Evolutionary conservation across 345 rosid genomes (phyloP).

Genomic region (Boechera stricta): DNA sequence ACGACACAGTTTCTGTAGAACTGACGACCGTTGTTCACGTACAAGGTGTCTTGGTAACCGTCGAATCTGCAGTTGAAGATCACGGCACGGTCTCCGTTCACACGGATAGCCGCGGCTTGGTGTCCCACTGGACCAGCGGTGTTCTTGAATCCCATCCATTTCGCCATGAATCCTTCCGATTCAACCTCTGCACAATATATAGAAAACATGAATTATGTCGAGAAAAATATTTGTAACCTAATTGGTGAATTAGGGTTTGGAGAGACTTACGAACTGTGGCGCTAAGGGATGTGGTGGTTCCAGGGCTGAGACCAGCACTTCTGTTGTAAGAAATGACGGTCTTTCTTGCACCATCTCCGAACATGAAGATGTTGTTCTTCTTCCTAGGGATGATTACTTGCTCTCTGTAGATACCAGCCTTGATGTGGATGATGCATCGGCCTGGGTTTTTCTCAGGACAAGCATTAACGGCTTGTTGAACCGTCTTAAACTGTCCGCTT

Average conservation of each 20-base stretch:
- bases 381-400: slow-evolving; percentile 51
- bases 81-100: slow-evolving; percentile 57
- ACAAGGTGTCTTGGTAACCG: slow-evolving; percentile 77
- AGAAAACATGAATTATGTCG: not conserved
- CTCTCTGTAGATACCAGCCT: slow-evolving; percentile 69
- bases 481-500: slow-evolving; percentile 66
- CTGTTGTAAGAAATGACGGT: slow-evolving; percentile 63
- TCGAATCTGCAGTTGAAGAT: slow-evolving; percentile 68
- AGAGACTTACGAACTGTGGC: slow-evolving; percentile 54
- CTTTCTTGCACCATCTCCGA: slow-evolving; percentile 76
- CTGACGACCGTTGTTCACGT: slow-evolving; percentile 60
- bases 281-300: slow-evolving; percentile 56
- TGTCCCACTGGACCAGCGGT: slow-evolving; percentile 71
- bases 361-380: slow-evolving; percentile 61
- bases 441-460: slow-evolving; percentile 49
- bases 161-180: slow-evolving; percentile 66
- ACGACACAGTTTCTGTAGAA: slow-evolving; percentile 72
- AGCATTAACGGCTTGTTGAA: slow-evolving; percentile 57
- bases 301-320: slow-evolving; percentile 46
- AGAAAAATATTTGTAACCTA: not conserved
- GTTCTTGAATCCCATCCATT: slow-evolving; percentile 68
- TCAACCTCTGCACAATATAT: slow-evolving; percentile 51
- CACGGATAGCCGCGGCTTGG: slow-evolving; percentile 75
- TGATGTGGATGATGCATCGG: slow-evolving; percentile 63
- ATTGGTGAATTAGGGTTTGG: slow-evolving; percentile 2